Base-by-base conservation (phyloP, 2,329 filamentous ascomycete species). In the Colletotrichum theobromicola region DNA sequence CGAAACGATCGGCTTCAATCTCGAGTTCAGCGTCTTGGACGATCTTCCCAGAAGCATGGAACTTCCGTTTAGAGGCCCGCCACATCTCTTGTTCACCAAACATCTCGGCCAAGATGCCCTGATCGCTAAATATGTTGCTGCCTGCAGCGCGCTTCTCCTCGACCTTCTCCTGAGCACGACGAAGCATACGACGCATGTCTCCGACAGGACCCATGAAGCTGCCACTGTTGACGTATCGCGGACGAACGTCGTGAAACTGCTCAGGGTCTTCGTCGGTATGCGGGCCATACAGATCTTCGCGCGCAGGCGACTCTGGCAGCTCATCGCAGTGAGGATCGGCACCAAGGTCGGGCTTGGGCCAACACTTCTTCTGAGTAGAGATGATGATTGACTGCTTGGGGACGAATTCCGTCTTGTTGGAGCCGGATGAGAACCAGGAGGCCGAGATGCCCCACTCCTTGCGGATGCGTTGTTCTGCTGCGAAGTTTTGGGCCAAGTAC, bases 401-500 rank as follows among this genome's bases (percentile, higher is more conserved):
- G 80, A 82, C 34, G 74, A 65, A 13, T 21, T 16, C 37, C 18
- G 57, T 70, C 7, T 62, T 66, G 10, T 67, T 42, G 3, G 66
- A 34, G 4, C 74, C 37, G 1, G 67, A 53, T 8, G 70, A 32
- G 26, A 32, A 28, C 60, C 32, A 24, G 3, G 50, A 37, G 4
- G 21, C 10, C 7, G 46, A n/a, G 4, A 4, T 16, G 5, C 63
- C 26, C 83, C 83, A 84, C 7, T 79, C 66, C 4, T 75, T 69
- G 8, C 69, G 79, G 5, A 79, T 42, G 21, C 83, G 80, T 7
- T 78, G 77, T 68, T 84, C 78, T 21, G 83, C 82, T 46, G 83
- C 81, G 7, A 73, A 71, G 70, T 84, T 84, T 34, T 84, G 77
- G 8, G 79, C 78, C 64, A 83, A 80, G 67, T 81, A 85, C 7